Evolutionary conservation across 1,284 basidiomycete species (phyloP).

Genomic region (Moniliophthora roreri): DNA sequence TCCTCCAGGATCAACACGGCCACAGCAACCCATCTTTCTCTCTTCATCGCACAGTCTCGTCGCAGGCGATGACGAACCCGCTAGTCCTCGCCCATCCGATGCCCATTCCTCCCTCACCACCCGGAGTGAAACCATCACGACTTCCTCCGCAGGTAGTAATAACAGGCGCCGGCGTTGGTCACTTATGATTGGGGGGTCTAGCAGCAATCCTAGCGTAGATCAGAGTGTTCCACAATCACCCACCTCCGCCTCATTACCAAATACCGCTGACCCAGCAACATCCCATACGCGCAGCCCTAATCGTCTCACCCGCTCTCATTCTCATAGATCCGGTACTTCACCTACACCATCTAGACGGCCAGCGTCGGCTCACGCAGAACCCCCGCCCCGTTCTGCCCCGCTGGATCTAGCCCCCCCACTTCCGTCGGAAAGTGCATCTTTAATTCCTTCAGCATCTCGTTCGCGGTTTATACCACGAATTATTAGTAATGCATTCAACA

Average conservation of each 20-base stretch:
- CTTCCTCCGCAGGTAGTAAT: conserved; percentile 9
- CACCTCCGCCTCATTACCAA: conserved; percentile 4
- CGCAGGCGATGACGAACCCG: conserved; percentile 42
- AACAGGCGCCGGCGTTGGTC: conserved; percentile 55
- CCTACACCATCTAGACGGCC: conserved; percentile 14
- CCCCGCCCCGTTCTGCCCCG: neutral
- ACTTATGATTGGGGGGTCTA: conserved; percentile 26
- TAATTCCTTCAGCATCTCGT: conserved; percentile 29
- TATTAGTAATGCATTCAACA: conserved; percentile 61
- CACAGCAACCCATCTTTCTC: conserved; percentile 69
- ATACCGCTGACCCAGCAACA: conserved; percentile 3
- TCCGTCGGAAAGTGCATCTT: conserved; percentile 1
- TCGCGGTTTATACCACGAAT: conserved; percentile 72
- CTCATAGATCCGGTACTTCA: conserved; percentile 11
- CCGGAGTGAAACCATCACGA: conserved; percentile 22
- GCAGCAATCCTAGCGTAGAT: neutral
- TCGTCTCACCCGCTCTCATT: conserved; percentile 9
- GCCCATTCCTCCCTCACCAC: conserved; percentile 32
- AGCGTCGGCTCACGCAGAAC: conserved; percentile 14
- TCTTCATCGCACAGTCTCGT: conserved; percentile 35
- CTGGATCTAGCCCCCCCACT: conserved; percentile 6
- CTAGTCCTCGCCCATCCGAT: conserved; percentile 50
- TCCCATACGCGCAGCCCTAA: conserved; percentile 13
- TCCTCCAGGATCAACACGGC: conserved; percentile 60
- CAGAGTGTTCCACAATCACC: neutral